Evolutionary conservation across 2,329 filamentous ascomycete genomes (phyloP), one percentile per base, ranked within the genome.

Genomic region (Fusarium sp.): DNA sequence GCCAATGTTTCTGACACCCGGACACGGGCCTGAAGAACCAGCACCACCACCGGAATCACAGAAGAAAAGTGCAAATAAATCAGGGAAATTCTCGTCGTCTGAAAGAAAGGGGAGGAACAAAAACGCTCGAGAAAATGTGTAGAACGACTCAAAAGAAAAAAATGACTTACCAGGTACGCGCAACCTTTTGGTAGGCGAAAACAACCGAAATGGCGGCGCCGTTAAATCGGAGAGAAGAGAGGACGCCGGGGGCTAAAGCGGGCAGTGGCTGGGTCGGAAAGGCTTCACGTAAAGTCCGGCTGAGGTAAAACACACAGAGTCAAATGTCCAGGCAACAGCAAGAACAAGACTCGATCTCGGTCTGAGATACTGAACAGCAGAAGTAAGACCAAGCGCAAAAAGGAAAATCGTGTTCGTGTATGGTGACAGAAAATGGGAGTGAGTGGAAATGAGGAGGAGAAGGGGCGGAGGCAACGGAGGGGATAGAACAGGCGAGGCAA

Each of bases 191-290:
- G 46, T 45, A 65, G 57, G 65, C 41, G 44, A 66, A 66, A 69
- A 66, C 60, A 66, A 60, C 53, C 55, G 56, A 59, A 53, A 69
- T 65, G 32, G 65, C 65, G 44, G 61, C 66, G 66, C 66, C 66
- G 66, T 69, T 61, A 20, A 56, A 61, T 69, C 66, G 66, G 66
- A 51, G 52, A 61, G 42, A 52, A 57, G 46, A 69, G 56, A 54
- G 52, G 47, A 55, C 65, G 61, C 55, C 66, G 63, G 65, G 65
- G 65, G 44, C 41, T 55, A 61, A 30, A 57, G 51, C 57, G 57
- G 61, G 49, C 61, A 65, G 57, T 55, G 62, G 58, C 52, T 65
- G 46, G 55, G 40, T 54, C 65, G 65, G 65, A 30, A 48, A 64
- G 59, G 47, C 45, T 68, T 34, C 46, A 47, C 20, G 29, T 49